phyloP scores from a whole-genome alignment of 805 yeast species.

The Wickerhamomyces sydowiorum region DNA sequence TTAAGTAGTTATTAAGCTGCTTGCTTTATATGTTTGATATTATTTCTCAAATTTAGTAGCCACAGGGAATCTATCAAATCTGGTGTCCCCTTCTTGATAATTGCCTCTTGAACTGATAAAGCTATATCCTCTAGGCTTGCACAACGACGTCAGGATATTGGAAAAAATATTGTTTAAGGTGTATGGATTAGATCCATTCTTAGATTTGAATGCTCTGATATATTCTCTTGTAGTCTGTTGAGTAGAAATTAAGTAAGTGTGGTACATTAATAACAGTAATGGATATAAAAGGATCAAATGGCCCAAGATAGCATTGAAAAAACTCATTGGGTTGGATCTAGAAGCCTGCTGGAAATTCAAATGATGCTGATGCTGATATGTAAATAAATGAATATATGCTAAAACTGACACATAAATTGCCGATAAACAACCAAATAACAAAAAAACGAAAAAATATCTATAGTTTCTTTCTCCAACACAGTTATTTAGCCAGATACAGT shows the following conservation, averaged over 20 bases:
- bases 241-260: constrained; percentile 45
- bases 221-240: constrained; percentile 74
- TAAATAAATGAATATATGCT: constrained; percentile 28
- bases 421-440: constrained; percentile 31
- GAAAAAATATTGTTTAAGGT: constrained; percentile 23
- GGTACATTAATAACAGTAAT: constrained; percentile 43
- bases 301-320: constrained; percentile 49
- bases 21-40: not conserved
- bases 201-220: constrained; percentile 38
- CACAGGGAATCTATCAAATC: constrained; percentile 27
- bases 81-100: constrained; percentile 30
- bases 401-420: constrained; percentile 23
- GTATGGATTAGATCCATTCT: constrained; percentile 30
- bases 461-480: constrained; percentile 76
- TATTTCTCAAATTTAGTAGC: constrained; percentile 1
- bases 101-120: constrained; percentile 25
- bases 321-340: constrained; percentile 30
- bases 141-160: constrained; percentile 29
- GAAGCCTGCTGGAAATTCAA: constrained; percentile 19
- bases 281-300: constrained; percentile 51
- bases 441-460: constrained; percentile 49
- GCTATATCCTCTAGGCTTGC: constrained; percentile 34
- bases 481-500: constrained; percentile 67
- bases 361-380: constrained; percentile 6
- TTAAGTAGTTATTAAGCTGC: no score